Conservation (phyloP, 345 rosid genomes). For the Hevea brasiliensis region DNA sequence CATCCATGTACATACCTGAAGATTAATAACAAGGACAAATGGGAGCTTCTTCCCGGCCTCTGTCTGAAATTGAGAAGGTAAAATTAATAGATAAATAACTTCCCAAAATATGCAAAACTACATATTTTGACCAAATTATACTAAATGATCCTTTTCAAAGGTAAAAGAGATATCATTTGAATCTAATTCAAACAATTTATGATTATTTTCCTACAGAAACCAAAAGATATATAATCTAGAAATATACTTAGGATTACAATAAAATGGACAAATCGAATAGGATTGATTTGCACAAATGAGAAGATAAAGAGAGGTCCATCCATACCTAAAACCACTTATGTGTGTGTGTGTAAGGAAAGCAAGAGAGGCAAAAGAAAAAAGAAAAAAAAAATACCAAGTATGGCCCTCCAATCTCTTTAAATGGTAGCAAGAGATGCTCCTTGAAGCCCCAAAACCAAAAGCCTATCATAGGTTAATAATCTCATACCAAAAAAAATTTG, state of each 20-base stretch:
- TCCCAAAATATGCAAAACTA: neutral
- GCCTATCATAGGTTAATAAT: no score
- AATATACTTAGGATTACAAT: neutral
- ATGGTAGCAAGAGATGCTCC: neutral
- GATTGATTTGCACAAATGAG: neutral
- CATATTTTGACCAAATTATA: neutral
- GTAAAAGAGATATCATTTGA: neutral
- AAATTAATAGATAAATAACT: conserved; percentile 12
- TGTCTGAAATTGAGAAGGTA: conserved; percentile 53
- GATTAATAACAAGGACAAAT: conserved; percentile 77
- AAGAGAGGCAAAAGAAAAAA: neutral
- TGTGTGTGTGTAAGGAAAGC: neutral
- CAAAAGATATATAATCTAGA: neutral
- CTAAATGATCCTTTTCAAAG: neutral
- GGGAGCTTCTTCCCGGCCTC: conserved; percentile 94
- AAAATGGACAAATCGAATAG: neutral
- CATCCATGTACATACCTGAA: conserved; percentile 59
- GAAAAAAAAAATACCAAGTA: neutral
- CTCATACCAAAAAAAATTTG: no score
- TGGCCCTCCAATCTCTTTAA: neutral
- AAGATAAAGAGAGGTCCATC: neutral
- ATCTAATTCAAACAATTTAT: neutral
- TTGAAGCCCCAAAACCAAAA: no score
- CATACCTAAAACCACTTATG: neutral
- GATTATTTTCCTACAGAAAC: neutral